Conservation (phyloP, 2,329 filamentous ascomycete genomes). For the Penicillium sp. region DNA sequence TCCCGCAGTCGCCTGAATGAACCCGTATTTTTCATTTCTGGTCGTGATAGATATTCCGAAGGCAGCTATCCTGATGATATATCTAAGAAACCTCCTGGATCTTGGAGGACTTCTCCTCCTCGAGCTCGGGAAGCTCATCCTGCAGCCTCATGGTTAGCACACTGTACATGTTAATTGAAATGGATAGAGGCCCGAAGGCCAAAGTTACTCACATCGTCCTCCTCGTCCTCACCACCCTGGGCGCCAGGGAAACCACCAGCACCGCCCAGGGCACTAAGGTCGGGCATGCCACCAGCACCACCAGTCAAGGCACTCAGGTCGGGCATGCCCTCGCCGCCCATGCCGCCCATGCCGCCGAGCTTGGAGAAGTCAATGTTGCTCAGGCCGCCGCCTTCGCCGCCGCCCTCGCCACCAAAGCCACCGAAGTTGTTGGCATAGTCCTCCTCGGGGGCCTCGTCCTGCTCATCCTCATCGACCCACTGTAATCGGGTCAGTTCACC, state of each 20-base stretch:
- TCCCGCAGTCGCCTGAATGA: conserved; percentile 14
- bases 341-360: conserved; percentile 63
- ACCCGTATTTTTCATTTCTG: conserved; percentile 24
- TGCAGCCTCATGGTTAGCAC: conserved; percentile 39
- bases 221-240: conserved; percentile 32
- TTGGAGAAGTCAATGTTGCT: conserved; percentile 93
- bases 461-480: conserved; percentile 98
- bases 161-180: conserved; percentile 5
- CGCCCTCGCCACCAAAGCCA: conserved; percentile 40
- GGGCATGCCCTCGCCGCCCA: conserved; percentile 32
- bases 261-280: conserved; percentile 9
- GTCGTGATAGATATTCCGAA: conserved; percentile 22
- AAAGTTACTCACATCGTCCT: conserved; percentile 51
- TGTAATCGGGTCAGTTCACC: conserved; percentile 27
- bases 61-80: conserved; percentile 6
- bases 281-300: conserved; percentile 34
- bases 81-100: conserved; percentile 39
- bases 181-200: background rate
- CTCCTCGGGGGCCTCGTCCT: conserved; percentile 83
- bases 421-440: conserved; percentile 61
- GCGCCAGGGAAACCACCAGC: conserved; percentile 19
- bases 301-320: conserved; percentile 37
- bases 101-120: conserved; percentile 38
- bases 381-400: conserved; percentile 56
- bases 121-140: conserved; percentile 81